phyloP scores from a whole-genome alignment of 345 rosid species.

The Eucalyptus paniculata region DNA sequence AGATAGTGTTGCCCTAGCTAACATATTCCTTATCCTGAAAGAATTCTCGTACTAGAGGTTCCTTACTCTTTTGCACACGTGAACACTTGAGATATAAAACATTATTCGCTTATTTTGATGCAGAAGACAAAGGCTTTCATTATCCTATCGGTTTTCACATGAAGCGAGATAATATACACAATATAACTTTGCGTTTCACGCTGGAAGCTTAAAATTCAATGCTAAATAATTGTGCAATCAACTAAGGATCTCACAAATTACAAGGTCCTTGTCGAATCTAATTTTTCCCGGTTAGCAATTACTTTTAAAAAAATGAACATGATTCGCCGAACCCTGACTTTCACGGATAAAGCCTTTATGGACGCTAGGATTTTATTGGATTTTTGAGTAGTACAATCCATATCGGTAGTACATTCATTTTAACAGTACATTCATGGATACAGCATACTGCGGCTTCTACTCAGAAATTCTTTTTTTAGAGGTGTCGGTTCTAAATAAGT shows the following conservation, averaged over 20 bases:
- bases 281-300: not conserved
- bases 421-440: not conserved
- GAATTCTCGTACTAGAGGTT: not conserved
- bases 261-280: not conserved
- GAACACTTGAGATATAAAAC: not conserved
- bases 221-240: not conserved
- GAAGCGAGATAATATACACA: not conserved
- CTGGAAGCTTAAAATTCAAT: not conserved
- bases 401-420: not conserved
- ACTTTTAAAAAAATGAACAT: not conserved
- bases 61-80: not conserved
- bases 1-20: not conserved
- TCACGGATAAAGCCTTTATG: not conserved
- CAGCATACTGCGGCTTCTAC: not conserved
- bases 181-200: not conserved
- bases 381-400: not conserved
- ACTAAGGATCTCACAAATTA: not conserved
- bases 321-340: not conserved
- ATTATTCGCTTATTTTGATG: not conserved
- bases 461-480: not conserved
- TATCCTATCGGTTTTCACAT: not conserved
- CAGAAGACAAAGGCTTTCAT: not conserved
- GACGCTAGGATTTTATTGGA: not conserved
- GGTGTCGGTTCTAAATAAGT: not conserved
- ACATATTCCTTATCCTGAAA: not conserved